Conservation (phyloP, 2,329 filamentous ascomycete species). For the Apiospora rasikravindrae region DNA sequence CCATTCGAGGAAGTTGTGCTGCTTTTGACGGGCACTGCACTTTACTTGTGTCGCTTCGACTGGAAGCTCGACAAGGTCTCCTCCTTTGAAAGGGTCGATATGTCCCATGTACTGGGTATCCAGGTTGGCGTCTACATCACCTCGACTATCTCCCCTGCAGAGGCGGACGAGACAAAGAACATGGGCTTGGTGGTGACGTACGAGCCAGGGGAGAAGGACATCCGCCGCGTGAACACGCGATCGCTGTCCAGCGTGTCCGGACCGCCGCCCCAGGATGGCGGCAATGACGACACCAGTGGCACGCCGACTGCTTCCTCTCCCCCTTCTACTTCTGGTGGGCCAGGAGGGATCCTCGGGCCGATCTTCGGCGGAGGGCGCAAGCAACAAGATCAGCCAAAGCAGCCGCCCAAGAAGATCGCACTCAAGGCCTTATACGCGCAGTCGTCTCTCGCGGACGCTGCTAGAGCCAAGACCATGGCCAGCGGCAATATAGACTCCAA, state of each 20-base stretch:
- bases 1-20: constrained; percentile 90
- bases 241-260: constrained; percentile 67
- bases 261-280: constrained; percentile 23
- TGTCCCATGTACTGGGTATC: constrained; percentile 75
- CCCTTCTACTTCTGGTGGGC: not conserved
- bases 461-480: constrained; percentile 30
- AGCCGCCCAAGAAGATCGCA: constrained; percentile 47
- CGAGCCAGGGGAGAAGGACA: constrained; percentile 70
- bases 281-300: constrained; percentile 17
- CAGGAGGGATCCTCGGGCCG: constrained; percentile 38
- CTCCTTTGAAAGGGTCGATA: constrained; percentile 84
- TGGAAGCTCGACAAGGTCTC: constrained; percentile 95
- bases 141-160: constrained; percentile 77
- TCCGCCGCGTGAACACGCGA: constrained; percentile 83
- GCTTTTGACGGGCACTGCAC: constrained; percentile 79
- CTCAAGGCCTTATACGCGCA: constrained; percentile 61
- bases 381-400: constrained; percentile 26
- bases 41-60: constrained; percentile 92
- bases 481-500: constrained; percentile 44
- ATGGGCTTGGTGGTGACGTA: constrained; percentile 85
- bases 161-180: constrained; percentile 80
- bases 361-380: constrained; percentile 46
- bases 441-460: constrained; percentile 57
- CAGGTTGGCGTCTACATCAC: constrained; percentile 89
- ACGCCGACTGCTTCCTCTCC: constrained; percentile 21